phyloP scores from a whole-genome alignment of 352 stramenopile genomes.

The Phytophthora citricola region DNA sequence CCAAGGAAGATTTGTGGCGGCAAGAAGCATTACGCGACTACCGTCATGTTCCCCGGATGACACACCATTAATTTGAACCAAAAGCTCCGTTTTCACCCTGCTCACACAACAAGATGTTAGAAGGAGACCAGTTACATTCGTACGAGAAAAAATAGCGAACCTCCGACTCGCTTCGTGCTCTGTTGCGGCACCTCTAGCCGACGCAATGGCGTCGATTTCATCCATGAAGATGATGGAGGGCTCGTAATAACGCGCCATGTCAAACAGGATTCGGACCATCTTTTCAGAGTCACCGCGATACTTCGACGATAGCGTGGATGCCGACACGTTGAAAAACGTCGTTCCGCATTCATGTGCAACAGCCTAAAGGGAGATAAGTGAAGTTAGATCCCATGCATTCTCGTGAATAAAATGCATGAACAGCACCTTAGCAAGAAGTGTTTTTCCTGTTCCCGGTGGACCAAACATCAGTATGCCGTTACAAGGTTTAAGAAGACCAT shows the following conservation, averaged over 20 bases:
- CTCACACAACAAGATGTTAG: slow-evolving; percentile 6
- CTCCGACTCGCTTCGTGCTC: slow-evolving; percentile 87
- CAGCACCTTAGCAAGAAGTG: slow-evolving; percentile 78
- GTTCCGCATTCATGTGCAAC: slow-evolving; percentile 96
- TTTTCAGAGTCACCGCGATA: slow-evolving; percentile 96
- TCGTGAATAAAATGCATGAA: not conserved
- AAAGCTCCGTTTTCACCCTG: slow-evolving; percentile 97
- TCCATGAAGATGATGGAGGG: slow-evolving; percentile 99
- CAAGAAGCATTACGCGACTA: slow-evolving; percentile 92
- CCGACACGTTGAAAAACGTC: slow-evolving; percentile 98
- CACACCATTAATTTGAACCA: slow-evolving; percentile 98
- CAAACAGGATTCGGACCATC: slow-evolving; percentile 97
- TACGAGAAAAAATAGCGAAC: slow-evolving; percentile 27
- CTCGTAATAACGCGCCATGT: slow-evolving; percentile 98
- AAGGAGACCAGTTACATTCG: not conserved
- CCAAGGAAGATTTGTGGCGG: slow-evolving; percentile 97
- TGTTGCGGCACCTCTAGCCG: slow-evolving; percentile 68
- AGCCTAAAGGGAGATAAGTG: slow-evolving; percentile 35
- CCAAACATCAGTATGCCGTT: slow-evolving; percentile 89
- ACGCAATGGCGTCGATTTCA: slow-evolving; percentile 96
- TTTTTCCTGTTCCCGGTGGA: slow-evolving; percentile 91
- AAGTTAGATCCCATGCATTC: not conserved
- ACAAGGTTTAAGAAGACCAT: slow-evolving; percentile 80
- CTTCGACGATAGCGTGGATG: slow-evolving; percentile 92
- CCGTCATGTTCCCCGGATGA: slow-evolving; percentile 54